phyloP scores from a whole-genome alignment of 441 rosid genomes.

The Manihot esculenta region DNA sequence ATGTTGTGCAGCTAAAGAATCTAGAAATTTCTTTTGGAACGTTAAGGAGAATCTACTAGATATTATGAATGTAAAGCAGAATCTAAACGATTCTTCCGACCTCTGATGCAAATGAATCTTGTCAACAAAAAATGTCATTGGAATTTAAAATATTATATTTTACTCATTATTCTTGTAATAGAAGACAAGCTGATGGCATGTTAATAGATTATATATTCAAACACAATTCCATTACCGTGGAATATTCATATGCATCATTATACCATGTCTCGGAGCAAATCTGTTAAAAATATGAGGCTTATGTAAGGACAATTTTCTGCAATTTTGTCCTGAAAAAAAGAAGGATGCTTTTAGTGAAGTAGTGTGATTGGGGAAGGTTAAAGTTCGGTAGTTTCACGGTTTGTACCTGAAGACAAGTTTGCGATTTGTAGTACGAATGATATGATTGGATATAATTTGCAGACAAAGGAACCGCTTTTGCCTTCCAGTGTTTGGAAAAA shows the following conservation, averaged over 20 bases:
- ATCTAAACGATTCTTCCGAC: background rate
- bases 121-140: background rate
- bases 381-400: background rate
- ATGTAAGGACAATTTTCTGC: background rate
- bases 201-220: background rate
- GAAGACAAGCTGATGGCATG: background rate
- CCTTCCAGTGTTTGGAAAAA: background rate
- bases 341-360: background rate
- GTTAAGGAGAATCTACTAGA: constrained; percentile 45
- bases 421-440: too few relatives aligned
- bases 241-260: background rate
- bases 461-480: background rate
- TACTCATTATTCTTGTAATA: background rate
- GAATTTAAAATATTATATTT: background rate
- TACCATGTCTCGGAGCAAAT: background rate
- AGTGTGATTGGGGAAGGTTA: background rate
- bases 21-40: constrained; percentile 38
- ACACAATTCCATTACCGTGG: background rate
- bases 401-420: background rate
- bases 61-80: constrained; percentile 30
- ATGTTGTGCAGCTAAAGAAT: constrained; percentile 49
- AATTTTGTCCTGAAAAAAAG: background rate
- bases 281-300: background rate
- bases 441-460: background rate
- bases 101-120: background rate